phyloP scores from a whole-genome alignment of 2,329 filamentous ascomycete genomes.

The Immersiporthe knoxdaviesiana region DNA sequence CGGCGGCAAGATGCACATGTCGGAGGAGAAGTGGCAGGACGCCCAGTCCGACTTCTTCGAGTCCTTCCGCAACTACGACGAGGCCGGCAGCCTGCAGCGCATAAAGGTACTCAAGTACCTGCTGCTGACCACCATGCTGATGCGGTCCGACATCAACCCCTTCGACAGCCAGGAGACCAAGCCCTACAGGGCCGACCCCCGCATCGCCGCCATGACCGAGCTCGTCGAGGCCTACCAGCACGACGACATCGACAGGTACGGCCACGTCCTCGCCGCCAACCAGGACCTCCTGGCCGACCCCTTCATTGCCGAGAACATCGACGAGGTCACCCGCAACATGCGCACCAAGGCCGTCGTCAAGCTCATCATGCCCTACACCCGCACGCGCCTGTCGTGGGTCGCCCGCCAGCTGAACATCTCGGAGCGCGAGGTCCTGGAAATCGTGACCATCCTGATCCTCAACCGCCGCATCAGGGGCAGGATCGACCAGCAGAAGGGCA shows the following conservation, averaged over 20 bases:
- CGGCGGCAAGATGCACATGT: constrained; percentile 99
- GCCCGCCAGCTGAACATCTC: constrained; percentile 86
- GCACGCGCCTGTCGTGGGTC: constrained; percentile 87
- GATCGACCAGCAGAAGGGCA: constrained; percentile 86
- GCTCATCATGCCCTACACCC: constrained; percentile 90
- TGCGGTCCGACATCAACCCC: constrained; percentile 97
- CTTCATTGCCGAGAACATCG: constrained; percentile 98
- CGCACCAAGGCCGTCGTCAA: constrained; percentile 93
- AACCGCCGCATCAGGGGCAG: constrained; percentile 84
- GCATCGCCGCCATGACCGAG: constrained; percentile 96
- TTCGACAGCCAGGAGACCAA: constrained; percentile 99
- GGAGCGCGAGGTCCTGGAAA: constrained; percentile 87
- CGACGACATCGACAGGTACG: constrained; percentile 91
- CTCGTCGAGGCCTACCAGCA: constrained; percentile 95
- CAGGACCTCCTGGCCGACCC: constrained; percentile 87
- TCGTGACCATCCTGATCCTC: constrained; percentile 91
- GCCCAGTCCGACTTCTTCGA: constrained; percentile 98
- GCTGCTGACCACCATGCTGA: constrained; percentile 94
- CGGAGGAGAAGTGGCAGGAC: constrained; percentile 98
- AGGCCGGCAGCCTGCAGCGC: constrained; percentile 91
- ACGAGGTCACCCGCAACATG: constrained; percentile 98
- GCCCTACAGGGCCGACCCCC: constrained; percentile 93
- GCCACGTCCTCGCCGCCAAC: constrained; percentile 83
- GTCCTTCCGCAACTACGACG: constrained; percentile 98
- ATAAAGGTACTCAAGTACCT: constrained; percentile 98